A percentile compares a stretch with the other conserved stretches of the same genome.
These are phyloP conservation scores for Exobasidium rhododendri DNA, from an alignment of 1,284 basidiomycete species.

Conservation along the genomic window DNA sequence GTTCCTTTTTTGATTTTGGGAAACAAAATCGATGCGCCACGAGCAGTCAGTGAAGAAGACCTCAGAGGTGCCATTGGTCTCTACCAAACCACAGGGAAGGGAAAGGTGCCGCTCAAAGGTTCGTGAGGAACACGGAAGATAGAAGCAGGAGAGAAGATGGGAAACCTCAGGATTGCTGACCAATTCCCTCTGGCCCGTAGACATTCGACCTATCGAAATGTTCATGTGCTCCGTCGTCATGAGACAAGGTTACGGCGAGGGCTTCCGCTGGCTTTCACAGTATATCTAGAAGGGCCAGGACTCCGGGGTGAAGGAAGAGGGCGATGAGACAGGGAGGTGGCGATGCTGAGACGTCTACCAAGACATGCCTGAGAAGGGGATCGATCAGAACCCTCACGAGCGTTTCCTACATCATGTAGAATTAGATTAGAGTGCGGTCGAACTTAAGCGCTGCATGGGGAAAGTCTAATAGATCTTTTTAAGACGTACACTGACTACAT, in stretches of 20 bases:
- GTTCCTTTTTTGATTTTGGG: slow-evolving; percentile 98
- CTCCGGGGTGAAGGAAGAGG: background rate
- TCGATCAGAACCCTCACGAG: no score
- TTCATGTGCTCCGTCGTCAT: slow-evolving; percentile 99
- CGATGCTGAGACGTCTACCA: no score
- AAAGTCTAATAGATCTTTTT: background rate
- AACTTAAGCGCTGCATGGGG: no score
- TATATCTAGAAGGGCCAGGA: no score
- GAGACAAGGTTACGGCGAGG: slow-evolving; percentile 97
- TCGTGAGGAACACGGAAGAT: background rate
- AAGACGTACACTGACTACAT: background rate
- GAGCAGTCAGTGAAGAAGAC: slow-evolving; percentile 96
- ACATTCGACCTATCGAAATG: slow-evolving; percentile 96
- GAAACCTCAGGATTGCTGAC: no score
- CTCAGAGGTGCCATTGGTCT: slow-evolving; percentile 90
- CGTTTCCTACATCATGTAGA: no score
- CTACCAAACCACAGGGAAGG: slow-evolving; percentile 96
- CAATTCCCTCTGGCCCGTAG: slow-evolving; percentile 68
- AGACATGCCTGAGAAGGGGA: no score
- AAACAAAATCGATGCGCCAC: slow-evolving; percentile 99
- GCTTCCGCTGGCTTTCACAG: slow-evolving; percentile 99
- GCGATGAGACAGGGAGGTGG: no score
- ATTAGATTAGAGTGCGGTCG: no score
- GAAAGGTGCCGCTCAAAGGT: slow-evolving; percentile 16
- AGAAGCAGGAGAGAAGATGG: background rate